A percentile compares a stretch with the other conserved stretches of the same genome.
These are phyloP conservation scores for Exobasidium rhododendri DNA, from an alignment of 1,284 basidiomycete species.

Conservation along the genomic window DNA sequence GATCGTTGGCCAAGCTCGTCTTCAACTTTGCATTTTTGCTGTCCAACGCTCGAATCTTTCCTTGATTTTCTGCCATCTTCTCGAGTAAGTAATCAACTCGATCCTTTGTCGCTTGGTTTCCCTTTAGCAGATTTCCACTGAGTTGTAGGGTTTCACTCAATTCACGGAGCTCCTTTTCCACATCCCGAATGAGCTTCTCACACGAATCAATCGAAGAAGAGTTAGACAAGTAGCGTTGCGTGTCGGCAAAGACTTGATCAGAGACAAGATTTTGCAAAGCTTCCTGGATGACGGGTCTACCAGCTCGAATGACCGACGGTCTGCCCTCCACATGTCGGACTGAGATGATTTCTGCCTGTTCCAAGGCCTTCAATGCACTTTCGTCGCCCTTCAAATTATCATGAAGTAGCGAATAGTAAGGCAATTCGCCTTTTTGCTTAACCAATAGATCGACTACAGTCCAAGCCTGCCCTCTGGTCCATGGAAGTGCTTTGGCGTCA, in stretches of 20 bases:
- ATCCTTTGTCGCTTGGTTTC: conserved; percentile 35
- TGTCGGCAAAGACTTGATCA: conserved; percentile 75
- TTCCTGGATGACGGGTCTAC: conserved; percentile 81
- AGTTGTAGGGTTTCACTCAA: conserved; percentile 35
- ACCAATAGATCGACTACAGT: conserved; percentile 73
- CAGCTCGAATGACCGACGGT: conserved; percentile 78
- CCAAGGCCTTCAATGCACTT: conserved; percentile 73
- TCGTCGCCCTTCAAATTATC: conserved; percentile 92
- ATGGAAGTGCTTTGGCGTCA: conserved; percentile 75
- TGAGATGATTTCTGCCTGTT: conserved; percentile 81
- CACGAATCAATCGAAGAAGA: conserved; percentile 63
- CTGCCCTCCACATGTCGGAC: conserved; percentile 77
- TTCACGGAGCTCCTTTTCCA: conserved; percentile 70
- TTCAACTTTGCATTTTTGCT: conserved; percentile 26
- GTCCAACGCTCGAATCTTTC: conserved; percentile 60
- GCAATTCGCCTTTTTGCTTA: conserved; percentile 64
- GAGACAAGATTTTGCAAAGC: conserved; percentile 77
- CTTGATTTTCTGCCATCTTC: conserved; percentile 70
- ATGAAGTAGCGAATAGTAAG: conserved; percentile 77
- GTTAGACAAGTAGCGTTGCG: conserved; percentile 66
- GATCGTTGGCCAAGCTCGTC: too few relatives aligned
- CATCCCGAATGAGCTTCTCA: conserved; percentile 67
- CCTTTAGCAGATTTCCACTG: conserved; percentile 3
- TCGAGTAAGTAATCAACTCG: conserved; percentile 68
- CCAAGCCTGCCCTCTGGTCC: conserved; percentile 88